A percentile compares a stretch with the other conserved stretches of the same genome.
Conservation (phyloP, 495 filamentous ascomycete species). For the Penicillium cosmopolitanum region DNA sequence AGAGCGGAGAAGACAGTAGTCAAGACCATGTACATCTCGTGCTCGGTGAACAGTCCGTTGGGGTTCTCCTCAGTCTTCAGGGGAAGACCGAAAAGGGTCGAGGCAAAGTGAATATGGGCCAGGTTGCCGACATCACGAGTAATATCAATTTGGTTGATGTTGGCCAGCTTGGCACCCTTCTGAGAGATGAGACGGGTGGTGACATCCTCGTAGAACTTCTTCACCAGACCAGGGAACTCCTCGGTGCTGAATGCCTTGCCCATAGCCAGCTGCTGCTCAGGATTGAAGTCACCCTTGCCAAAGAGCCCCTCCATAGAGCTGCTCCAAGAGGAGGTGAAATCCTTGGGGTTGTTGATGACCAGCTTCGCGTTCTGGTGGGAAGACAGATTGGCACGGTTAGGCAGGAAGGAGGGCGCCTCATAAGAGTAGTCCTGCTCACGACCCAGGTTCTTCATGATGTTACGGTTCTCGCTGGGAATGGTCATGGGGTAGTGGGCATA, state of each 20-base stretch:
- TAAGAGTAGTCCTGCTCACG: conserved; percentile 74
- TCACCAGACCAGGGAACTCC: conserved; percentile 54
- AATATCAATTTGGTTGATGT: conserved; percentile 72
- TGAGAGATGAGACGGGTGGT: conserved; percentile 66
- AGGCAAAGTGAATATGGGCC: conserved; percentile 71
- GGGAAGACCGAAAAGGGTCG: conserved; percentile 72
- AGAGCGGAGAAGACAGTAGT: conserved; percentile 64
- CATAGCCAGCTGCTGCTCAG: conserved; percentile 51
- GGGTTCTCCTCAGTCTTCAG: conserved; percentile 71
- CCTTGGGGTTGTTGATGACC: conserved; percentile 61
- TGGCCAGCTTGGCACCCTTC: conserved; percentile 62
- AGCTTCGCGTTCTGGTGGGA: conserved; percentile 65
- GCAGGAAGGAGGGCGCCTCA: conserved; percentile 59
- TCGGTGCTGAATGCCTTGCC: conserved; percentile 49
- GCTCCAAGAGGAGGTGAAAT: conserved; percentile 70
- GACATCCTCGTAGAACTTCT: conserved; percentile 61
- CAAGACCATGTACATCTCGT: conserved; percentile 79
- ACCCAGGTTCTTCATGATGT: conserved; percentile 73
- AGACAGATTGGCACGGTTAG: conserved; percentile 55
- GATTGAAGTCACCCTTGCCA: conserved; percentile 52
- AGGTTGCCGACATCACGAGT: conserved; percentile 77
- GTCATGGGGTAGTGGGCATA: conserved; percentile 92
- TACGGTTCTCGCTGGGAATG: conserved; percentile 70
- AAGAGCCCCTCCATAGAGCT: conserved; percentile 57
- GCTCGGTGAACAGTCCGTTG: conserved; percentile 73